Evolutionary conservation across 192 early-diverging fungal species (phyloP).

Genomic region (Coemansia sp.): DNA sequence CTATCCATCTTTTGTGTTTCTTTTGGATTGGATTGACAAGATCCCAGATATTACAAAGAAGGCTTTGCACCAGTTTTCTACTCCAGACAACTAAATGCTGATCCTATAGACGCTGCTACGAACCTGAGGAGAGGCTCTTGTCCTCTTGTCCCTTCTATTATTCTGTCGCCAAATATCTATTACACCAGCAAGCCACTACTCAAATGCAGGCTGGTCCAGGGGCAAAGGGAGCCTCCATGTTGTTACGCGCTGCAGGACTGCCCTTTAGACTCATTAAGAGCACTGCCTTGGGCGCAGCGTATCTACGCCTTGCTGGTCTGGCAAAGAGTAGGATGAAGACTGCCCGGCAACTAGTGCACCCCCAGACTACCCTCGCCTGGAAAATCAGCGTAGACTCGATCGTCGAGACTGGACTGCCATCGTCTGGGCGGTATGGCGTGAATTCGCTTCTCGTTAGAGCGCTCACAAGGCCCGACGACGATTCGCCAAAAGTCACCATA

Average conservation of each 20-base stretch:
- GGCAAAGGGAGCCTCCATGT: not conserved
- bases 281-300: conserved; percentile 8
- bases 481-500: conserved; percentile 20
- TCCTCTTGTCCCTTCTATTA: not conserved
- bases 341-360: conserved; percentile 2
- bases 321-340: not conserved
- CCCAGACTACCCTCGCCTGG: conserved; percentile 23
- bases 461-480: conserved; percentile 1
- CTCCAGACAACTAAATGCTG: not conserved
- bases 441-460: not conserved
- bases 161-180: not conserved
- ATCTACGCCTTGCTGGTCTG: not conserved
- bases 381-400: conserved; percentile 23
- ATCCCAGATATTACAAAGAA: not conserved
- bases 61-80: not conserved
- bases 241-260: conserved; percentile 2
- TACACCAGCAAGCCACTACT: not conserved
- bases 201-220: not conserved
- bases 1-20: not conserved
- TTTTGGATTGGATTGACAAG: not conserved
- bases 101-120: not conserved
- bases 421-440: not conserved
- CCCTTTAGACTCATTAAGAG: conserved; percentile 25
- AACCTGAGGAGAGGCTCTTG: not conserved
- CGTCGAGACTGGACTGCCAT: conserved; percentile 10